These are phyloP conservation scores for Kernera saxatilis DNA, from an alignment of 345 rosid genomes.

Conservation along the genomic window DNA sequence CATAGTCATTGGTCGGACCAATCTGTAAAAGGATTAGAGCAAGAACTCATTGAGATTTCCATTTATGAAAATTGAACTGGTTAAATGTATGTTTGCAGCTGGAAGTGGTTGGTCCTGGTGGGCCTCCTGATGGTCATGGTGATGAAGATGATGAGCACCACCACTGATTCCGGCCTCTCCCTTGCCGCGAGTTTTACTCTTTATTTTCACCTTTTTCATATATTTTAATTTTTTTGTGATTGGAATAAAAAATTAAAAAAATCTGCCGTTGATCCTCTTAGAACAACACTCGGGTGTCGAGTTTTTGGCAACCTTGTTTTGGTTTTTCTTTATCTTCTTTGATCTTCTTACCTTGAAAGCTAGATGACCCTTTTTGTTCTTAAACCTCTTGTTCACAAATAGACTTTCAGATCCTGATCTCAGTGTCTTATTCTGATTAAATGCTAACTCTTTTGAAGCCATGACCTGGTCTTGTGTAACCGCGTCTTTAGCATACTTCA, in stretches of 20 bases:
- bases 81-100: conserved; percentile 36
- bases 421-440: no score
- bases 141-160: conserved; percentile 46
- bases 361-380: no score
- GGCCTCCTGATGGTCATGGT: conserved; percentile 75
- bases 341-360: no score
- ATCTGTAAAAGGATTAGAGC: not conserved
- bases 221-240: not conserved
- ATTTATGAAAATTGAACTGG: not conserved
- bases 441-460: no score
- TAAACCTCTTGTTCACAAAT: no score
- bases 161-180: conserved; percentile 36
- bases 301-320: no score
- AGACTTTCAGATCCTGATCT: no score
- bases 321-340: no score
- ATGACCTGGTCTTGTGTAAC: no score
- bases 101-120: conserved; percentile 92
- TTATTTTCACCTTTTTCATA: no score
- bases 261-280: not conserved
- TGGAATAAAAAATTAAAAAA: not conserved
- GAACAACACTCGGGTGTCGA: no score
- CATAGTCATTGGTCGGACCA: not conserved
- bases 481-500: no score
- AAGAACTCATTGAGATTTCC: not conserved
- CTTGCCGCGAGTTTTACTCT: conserved; percentile 12